Evolutionary conservation across 2,329 filamentous ascomycete genomes (phyloP), one percentile per base, ranked within the genome.

Genomic region (Alternaria incomplexa): DNA sequence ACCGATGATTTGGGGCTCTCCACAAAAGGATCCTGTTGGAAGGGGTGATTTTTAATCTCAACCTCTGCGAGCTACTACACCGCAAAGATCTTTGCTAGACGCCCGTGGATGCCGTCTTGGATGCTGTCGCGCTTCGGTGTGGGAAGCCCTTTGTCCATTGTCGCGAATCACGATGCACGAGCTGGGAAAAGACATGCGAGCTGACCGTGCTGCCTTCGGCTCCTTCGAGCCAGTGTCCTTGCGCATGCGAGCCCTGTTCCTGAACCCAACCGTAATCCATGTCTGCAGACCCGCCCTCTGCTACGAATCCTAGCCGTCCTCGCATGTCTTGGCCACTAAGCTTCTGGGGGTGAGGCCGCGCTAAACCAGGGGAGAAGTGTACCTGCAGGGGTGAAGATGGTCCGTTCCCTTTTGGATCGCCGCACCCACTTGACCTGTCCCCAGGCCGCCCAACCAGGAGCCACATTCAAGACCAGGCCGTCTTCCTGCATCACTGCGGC

Each of bases 361-460:
- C 66, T 67, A 68, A 30, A 65, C 65, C 68, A 64, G 68, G 64
- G 67, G 58, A 28, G 63, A 50, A 46, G 56, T 46, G 60, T 67
- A 52, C 53, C 61, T 64, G 69, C 75, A 78, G 74, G 75, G 75
- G 64, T 65, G 5, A n/a, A 8, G 45, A 47, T 58, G 54, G 65
- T 62, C 67, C 71, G 65, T 65, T 66, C 64, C 53, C 69, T 63
- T 62, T 56, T 67, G 73, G 72, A 77, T 78, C 73, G 70, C 70
- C 74, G 63, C 68, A 56, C 64, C 43, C 48, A 59, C 53, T 55
- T 36, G 56, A 59, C 58, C 32, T 56, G 46, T 68, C 69, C 64
- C 65, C 66, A 66, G 69, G 71, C 56, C 65, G 69, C 70, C 68
- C 75, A 75, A 74, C 74, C 69, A 75, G 72, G 62, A 69, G 64